Percentiles rank a stretch among this genome's conserved stretches.
Evolutionary conservation across 2,329 filamentous ascomycete genomes (phyloP).

Genomic region (Fusarium staphyleae): DNA sequence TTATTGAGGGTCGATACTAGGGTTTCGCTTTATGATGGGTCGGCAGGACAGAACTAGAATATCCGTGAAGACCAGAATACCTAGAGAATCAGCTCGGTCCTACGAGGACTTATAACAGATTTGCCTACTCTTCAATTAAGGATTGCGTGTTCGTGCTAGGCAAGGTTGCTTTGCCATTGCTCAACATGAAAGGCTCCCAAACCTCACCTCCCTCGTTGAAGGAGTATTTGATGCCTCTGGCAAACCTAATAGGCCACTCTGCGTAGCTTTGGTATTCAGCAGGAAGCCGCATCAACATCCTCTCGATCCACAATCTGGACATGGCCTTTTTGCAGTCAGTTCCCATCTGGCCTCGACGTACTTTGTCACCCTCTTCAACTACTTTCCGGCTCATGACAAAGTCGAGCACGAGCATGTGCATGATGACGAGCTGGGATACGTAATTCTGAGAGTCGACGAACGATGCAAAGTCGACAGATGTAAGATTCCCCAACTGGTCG

Average conservation of each 20-base stretch:
- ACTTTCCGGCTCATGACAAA: slow-evolving; percentile 41
- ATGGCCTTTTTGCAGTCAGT: slow-evolving; percentile 38
- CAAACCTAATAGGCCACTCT: slow-evolving; percentile 43
- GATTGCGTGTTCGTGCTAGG: neutral
- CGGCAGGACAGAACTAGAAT: no score
- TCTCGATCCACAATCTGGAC: slow-evolving; percentile 50
- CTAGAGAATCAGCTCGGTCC: neutral
- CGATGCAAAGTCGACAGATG: slow-evolving; percentile 42
- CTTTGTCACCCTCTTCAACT: slow-evolving; percentile 9
- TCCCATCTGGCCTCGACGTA: slow-evolving; percentile 14
- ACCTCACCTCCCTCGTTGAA: slow-evolving; percentile 35
- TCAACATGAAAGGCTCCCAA: slow-evolving; percentile 36
- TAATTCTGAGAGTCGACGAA: slow-evolving; percentile 45
- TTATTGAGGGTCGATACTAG: no score
- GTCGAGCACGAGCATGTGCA: slow-evolving; percentile 48
- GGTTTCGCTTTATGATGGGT: no score
- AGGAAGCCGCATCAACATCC: slow-evolving; percentile 45
- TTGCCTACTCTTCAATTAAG: slow-evolving; percentile 3
- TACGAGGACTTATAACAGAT: neutral
- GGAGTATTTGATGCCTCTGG: slow-evolving; percentile 30
- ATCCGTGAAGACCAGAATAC: neutral
- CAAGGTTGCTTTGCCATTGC: slow-evolving; percentile 18
- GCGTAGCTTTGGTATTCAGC: slow-evolving; percentile 44
- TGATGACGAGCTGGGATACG: slow-evolving; percentile 46
- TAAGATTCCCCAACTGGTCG: slow-evolving; percentile 38